Base-by-base conservation (phyloP, 768 basidiomycete species). In the Boletus vinaceobasis region DNA sequence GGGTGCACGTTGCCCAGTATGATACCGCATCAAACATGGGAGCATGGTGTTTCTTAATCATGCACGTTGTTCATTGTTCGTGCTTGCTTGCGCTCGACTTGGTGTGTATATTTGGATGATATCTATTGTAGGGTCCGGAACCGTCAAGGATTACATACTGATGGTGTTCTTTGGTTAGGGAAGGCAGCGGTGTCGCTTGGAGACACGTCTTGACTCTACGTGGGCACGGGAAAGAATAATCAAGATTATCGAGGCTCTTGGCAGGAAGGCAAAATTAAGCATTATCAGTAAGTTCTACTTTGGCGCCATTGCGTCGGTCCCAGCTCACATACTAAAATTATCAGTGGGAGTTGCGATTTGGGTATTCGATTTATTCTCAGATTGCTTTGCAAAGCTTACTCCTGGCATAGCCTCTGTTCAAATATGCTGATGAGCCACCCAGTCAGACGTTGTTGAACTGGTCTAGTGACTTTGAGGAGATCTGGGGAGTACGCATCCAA, bases 1-100 rank as follows among this genome's bases (percentile, higher is more conserved):
- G 77, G 58, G 80, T 84, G 19, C 88, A 92, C 60, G 74, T 84
- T 58, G 79, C 83, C 17, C 88, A 89, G 82, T 87, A 90, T 60
- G 88, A 89, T 64, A 90, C 89, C 21, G 82, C 81, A 61, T 86
- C 86, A 15, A 90, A 88, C 61, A 79, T 79, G 29, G 87, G 89
- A 43, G 87, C 88, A 10, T 92, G 90, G 90, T 88, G 85, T 61
- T 93, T 82, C 72, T 87, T 82, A 59, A 77, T 77, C 65, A 86
- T 90, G 76, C 89, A 93, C 67, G 75, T 83, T 43, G 74, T 86
- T 57, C 81, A 91, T 60, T 86, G 86, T 39, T 86, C 85, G 55
- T 84, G 83, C 61, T 73, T 79, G 32, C 75, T 90, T 50, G 84
- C 82, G 19, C 65, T 91, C 37, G 79, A 81, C 60, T 76, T 78